phyloP scores from a whole-genome alignment of 176 grass and related monocot species.

The Urochloa ruziziensis region DNA sequence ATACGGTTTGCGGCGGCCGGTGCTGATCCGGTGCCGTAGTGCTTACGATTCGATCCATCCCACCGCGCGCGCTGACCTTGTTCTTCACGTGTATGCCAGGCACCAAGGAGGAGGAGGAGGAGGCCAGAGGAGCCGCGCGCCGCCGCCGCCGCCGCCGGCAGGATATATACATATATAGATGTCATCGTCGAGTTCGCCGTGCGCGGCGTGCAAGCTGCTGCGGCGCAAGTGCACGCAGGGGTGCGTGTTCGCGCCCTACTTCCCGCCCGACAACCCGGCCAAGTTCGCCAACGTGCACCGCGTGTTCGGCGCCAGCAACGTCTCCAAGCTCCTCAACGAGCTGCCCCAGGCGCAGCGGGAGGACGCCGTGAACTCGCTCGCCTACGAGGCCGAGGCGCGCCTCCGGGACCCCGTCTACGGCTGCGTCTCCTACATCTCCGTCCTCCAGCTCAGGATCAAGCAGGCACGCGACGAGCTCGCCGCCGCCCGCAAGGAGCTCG shows the following conservation, averaged over 20 bases:
- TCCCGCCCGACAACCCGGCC: conserved; percentile 79
- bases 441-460: conserved; percentile 75
- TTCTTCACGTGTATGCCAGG: too few species aligned
- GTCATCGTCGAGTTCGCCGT: conserved; percentile 76
- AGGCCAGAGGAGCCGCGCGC: too few species aligned
- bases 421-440: conserved; percentile 78
- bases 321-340: conserved; percentile 81
- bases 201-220: conserved; percentile 90
- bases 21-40: background rate
- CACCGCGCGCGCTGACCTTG: background rate
- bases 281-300: conserved; percentile 90
- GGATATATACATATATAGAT: too few species aligned
- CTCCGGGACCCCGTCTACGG: conserved; percentile 78
- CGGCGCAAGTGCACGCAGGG: conserved; percentile 86
- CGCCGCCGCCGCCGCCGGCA: background rate
- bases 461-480: conserved; percentile 46
- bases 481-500: conserved; percentile 74
- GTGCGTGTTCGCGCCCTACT: conserved; percentile 90
- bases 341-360: conserved; percentile 55
- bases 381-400: conserved; percentile 79
- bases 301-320: conserved; percentile 95
- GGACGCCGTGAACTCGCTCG: conserved; percentile 86
- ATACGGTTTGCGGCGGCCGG: background rate
- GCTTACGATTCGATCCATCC: conserved; percentile 19
- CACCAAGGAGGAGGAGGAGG: too few species aligned